These are phyloP conservation scores for Periconia macrospinosa DNA, from an alignment of 2,329 filamentous ascomycete species.

Conservation along the genomic window DNA sequence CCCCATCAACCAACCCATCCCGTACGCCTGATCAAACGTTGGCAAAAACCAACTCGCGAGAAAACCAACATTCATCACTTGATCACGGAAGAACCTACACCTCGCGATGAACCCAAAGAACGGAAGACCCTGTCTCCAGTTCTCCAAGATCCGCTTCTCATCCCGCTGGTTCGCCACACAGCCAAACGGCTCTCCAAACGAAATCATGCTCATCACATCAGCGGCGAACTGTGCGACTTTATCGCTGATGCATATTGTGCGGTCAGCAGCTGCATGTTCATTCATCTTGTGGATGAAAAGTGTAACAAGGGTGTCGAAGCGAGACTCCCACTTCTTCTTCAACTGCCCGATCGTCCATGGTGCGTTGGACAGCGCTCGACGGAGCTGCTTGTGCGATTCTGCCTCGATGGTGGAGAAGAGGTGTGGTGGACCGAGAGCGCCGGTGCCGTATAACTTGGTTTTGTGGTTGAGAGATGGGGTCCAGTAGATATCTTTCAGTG, in stretches of 20 bases:
- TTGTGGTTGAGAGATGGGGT: conserved; percentile 43
- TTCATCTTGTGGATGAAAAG: conserved; percentile 39
- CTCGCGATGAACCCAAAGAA: conserved; percentile 43
- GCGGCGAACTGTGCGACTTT: conserved; percentile 47
- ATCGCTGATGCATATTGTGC: conserved; percentile 37
- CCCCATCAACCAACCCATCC: conserved; percentile 44
- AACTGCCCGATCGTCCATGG: conserved; percentile 44
- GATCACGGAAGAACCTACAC: conserved; percentile 39
- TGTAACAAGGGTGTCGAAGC: conserved; percentile 40
- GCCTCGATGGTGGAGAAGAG: conserved; percentile 39
- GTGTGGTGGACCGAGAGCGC: conserved; percentile 39
- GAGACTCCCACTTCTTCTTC: conserved; percentile 44
- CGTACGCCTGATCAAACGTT: conserved; percentile 25
- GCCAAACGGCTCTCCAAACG: conserved; percentile 43
- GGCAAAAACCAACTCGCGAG: conserved; percentile 36
- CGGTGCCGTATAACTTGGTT: conserved; percentile 37
- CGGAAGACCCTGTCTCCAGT: conserved; percentile 42
- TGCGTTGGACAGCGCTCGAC: conserved; percentile 42
- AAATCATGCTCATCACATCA: conserved; percentile 47
- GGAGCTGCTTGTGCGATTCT: conserved; percentile 36
- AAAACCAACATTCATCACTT: conserved; percentile 28
- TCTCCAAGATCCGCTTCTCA: conserved; percentile 39
- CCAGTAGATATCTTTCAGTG: conserved; percentile 47
- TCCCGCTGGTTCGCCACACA: conserved; percentile 45
- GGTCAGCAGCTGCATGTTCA: conserved; percentile 24